Conservation (phyloP, 192 early-diverging fungal genomes). For the Lobosporangium transversale region DNA sequence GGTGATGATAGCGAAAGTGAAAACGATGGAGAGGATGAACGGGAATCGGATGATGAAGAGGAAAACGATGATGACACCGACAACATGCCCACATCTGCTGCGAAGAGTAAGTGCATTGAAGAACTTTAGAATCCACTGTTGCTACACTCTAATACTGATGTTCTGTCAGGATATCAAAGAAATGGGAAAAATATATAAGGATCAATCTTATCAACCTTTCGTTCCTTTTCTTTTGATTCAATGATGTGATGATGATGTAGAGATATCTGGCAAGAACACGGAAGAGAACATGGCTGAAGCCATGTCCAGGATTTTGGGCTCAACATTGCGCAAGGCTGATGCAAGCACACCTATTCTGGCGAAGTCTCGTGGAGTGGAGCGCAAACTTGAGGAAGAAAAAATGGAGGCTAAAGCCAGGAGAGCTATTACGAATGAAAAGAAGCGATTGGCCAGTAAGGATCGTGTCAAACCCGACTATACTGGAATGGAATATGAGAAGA, state of each 20-base stretch:
- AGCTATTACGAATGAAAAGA: constrained; percentile 77
- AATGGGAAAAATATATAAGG: too few relatives aligned
- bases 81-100: constrained; percentile 32
- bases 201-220: too few relatives aligned
- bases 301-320: constrained; percentile 74
- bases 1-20: constrained; percentile 48
- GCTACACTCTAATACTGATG: too few relatives aligned
- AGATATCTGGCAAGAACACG: constrained; percentile 59
- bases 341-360: constrained; percentile 81
- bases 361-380: constrained; percentile 81
- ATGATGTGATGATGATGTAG: too few relatives aligned
- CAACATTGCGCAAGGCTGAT: constrained; percentile 51
- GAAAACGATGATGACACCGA: constrained; percentile 57
- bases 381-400: constrained; percentile 85
- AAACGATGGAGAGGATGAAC: constrained; percentile 55
- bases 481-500: constrained; percentile 88
- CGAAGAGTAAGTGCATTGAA: constrained; percentile 23
- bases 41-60: constrained; percentile 49
- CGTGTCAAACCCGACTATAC: constrained; percentile 79
- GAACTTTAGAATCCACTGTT: neutral
- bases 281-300: constrained; percentile 71
- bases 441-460: constrained; percentile 69
- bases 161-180: too few relatives aligned
- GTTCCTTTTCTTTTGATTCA: too few relatives aligned
- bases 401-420: constrained; percentile 87